These are phyloP conservation scores for Tilletia horrida DNA, from an alignment of 1,284 basidiomycete genomes.

Conservation along the genomic window DNA sequence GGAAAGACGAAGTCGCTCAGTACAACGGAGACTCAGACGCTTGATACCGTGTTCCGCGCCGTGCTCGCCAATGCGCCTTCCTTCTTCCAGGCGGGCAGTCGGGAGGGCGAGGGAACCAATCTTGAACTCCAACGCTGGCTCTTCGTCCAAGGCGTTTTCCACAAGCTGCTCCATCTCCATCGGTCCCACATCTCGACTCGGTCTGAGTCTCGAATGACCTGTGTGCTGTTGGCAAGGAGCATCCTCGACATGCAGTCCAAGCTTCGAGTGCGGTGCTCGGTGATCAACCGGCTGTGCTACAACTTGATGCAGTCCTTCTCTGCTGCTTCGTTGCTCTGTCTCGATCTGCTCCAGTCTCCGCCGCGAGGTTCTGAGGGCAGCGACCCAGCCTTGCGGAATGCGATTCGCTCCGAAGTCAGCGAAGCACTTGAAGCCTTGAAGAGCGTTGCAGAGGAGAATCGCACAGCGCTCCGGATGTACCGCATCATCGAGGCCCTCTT, in stretches of 20 bases:
- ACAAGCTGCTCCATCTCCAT: slow-evolving; percentile 47
- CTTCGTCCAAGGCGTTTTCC: slow-evolving; percentile 48
- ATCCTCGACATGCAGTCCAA: slow-evolving; percentile 51
- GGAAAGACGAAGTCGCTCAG: slow-evolving; percentile 32
- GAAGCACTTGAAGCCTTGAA: slow-evolving; percentile 47
- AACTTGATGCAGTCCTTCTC: slow-evolving; percentile 31
- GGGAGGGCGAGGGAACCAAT: slow-evolving; percentile 32
- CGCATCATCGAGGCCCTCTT: slow-evolving; percentile 48
- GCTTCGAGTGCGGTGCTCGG: slow-evolving; percentile 40
- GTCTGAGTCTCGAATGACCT: slow-evolving; percentile 39
- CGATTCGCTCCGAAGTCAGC: slow-evolving; percentile 45
- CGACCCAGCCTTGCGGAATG: slow-evolving; percentile 24
- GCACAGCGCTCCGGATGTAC: slow-evolving; percentile 39
- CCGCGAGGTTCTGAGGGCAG: slow-evolving; percentile 27
- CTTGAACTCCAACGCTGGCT: slow-evolving; percentile 50
- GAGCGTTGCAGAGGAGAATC: slow-evolving; percentile 34
- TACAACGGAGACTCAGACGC: slow-evolving; percentile 28
- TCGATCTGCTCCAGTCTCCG: slow-evolving; percentile 46
- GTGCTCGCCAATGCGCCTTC: slow-evolving; percentile 39
- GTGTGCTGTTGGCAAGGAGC: slow-evolving; percentile 45
- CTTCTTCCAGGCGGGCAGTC: slow-evolving; percentile 46
- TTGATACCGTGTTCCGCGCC: slow-evolving; percentile 39
- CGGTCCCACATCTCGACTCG: slow-evolving; percentile 36
- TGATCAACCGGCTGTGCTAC: slow-evolving; percentile 45
- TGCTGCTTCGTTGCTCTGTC: slow-evolving; percentile 46